Percentiles rank a stretch among this genome's conserved stretches.
phyloP scores from a whole-genome alignment of 129 eudicot genomes.

The Centella asiatica region DNA sequence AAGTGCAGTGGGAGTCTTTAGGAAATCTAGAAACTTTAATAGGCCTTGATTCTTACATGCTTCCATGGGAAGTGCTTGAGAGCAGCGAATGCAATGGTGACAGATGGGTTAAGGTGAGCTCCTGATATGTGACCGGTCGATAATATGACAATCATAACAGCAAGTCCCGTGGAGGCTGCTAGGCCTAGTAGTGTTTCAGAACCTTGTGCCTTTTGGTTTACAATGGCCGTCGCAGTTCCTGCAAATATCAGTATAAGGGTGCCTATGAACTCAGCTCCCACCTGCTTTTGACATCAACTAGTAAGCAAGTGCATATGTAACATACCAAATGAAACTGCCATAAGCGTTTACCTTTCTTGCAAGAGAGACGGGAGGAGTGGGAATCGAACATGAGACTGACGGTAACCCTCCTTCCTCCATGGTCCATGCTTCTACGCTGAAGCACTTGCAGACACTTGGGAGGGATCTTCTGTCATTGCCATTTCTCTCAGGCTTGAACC shows the following conservation, averaged over 20 bases:
- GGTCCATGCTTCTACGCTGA: conserved; percentile 58
- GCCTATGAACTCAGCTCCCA: conserved; percentile 92
- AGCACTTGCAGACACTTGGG: conserved; percentile 67
- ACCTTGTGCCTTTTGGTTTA: conserved; percentile 81
- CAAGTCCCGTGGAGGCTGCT: conserved; percentile 77
- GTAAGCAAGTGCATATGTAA: no score
- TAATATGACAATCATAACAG: conserved; percentile 83
- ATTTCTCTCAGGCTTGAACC: conserved; percentile 45
- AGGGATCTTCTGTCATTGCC: conserved; percentile 41
- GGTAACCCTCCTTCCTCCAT: conserved; percentile 73
- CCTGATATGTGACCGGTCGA: conserved; percentile 95
- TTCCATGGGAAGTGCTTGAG: conserved; percentile 95
- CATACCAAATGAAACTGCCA: neutral
- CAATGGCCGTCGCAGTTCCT: conserved; percentile 84
- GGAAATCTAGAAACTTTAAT: neutral
- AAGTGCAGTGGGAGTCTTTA: neutral
- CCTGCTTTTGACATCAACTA: conserved; percentile 34
- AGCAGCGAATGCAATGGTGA: conserved; percentile 91
- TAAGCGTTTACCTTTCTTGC: conserved; percentile 60
- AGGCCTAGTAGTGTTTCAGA: conserved; percentile 69
- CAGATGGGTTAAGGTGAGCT: conserved; percentile 84
- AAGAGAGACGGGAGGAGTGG: conserved; percentile 78
- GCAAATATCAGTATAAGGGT: conserved; percentile 80
- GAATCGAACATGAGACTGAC: conserved; percentile 64
- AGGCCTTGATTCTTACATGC: conserved; percentile 34